These are phyloP conservation scores for Anisodus acutangulus DNA, from an alignment of 257 asterid species.

Conservation along the genomic window DNA sequence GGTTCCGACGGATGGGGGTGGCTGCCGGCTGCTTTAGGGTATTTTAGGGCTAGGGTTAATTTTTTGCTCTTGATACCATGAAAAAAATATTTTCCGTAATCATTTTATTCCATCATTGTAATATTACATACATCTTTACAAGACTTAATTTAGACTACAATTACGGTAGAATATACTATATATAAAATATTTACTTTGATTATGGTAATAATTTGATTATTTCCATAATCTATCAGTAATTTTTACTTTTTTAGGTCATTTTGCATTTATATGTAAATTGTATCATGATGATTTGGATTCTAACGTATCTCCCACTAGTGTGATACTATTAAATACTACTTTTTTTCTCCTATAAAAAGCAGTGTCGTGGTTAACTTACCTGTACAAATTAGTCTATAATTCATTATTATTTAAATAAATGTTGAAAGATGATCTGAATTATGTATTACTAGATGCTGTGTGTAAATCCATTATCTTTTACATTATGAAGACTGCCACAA, in stretches of 20 bases:
- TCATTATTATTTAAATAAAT: not conserved
- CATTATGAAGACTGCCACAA: slow-evolving; percentile 7
- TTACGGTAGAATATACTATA: too few species aligned
- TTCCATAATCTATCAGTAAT: too few species aligned
- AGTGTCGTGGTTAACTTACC: slow-evolving; percentile 34
- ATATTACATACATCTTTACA: too few species aligned
- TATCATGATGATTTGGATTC: not conserved
- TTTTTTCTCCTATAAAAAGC: not conserved
- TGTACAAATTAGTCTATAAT: slow-evolving; percentile 23
- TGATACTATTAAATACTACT: not conserved
- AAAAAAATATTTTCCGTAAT: too few species aligned
- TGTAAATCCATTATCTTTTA: slow-evolving; percentile 15
- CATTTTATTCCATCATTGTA: too few species aligned
- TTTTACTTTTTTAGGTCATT: slow-evolving; percentile 32
- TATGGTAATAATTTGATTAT: too few species aligned
- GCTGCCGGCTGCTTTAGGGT: too few species aligned
- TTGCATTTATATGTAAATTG: slow-evolving; percentile 27
- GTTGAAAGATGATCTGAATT: not conserved
- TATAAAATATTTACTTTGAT: too few species aligned
- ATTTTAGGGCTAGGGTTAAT: too few species aligned
- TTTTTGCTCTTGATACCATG: too few species aligned
- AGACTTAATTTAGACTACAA: too few species aligned
- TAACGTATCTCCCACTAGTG: slow-evolving; percentile 37
- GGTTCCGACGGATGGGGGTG: too few species aligned
- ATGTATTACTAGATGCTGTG: slow-evolving; percentile 17